These are phyloP conservation scores for Termitomyces sp. DNA, from an alignment of 768 basidiomycete species.

Conservation along the genomic window DNA sequence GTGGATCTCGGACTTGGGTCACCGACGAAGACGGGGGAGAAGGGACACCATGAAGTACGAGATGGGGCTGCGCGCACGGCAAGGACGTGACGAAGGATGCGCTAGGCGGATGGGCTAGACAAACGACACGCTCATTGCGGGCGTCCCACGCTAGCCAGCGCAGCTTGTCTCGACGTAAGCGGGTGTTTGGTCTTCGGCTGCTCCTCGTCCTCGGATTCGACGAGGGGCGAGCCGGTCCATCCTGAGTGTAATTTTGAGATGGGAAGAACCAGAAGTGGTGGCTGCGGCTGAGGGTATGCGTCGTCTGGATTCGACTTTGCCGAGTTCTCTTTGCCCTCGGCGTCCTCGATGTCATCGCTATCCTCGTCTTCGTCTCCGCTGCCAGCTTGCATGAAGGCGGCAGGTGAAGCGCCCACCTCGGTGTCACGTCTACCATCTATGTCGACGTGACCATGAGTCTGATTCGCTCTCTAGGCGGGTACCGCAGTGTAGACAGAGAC, in stretches of 20 bases:
- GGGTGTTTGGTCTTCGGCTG: slow-evolving; percentile 20
- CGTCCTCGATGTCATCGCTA: slow-evolving; percentile 30
- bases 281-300: not conserved
- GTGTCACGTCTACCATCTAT: not conserved
- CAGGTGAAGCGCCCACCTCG: not conserved
- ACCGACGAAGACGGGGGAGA: no score
- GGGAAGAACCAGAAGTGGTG: not conserved
- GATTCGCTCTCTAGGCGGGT: not conserved
- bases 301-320: not conserved
- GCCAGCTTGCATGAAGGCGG: not conserved
- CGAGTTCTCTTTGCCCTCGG: slow-evolving; percentile 23
- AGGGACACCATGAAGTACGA: no score
- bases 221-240: slow-evolving; percentile 13
- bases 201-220: slow-evolving; percentile 26
- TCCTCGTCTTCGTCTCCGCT: slow-evolving; percentile 23
- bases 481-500: not conserved
- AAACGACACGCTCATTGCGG: no score
- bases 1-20: no score
- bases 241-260: slow-evolving; percentile 15
- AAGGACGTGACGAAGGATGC: no score
- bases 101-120: no score
- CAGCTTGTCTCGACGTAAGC: slow-evolving; percentile 63
- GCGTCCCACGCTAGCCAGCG: slow-evolving; percentile 52
- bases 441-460: not conserved
- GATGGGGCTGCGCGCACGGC: no score